These are phyloP conservation scores for Geoglossum glabrum DNA, from an alignment of 495 filamentous ascomycete genomes.

Conservation along the genomic window DNA sequence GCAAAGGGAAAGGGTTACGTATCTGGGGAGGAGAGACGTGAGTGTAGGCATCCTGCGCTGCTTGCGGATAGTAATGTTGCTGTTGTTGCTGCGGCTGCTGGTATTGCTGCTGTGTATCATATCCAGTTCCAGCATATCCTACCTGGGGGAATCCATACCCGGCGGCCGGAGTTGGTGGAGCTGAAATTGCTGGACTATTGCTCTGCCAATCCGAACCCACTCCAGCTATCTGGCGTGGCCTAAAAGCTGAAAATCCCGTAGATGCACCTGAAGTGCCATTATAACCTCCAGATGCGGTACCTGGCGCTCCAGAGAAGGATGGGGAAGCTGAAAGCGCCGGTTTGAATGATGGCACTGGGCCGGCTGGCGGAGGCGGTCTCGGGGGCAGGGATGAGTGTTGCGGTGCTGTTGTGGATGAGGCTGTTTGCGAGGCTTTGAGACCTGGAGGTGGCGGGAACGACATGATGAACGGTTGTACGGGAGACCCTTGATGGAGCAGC, in stretches of 20 bases:
- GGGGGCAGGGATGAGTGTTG: slow-evolving; percentile 58
- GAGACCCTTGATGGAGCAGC: slow-evolving; percentile 17
- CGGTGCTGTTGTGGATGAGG: slow-evolving; percentile 21
- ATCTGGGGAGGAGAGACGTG: slow-evolving; percentile 49
- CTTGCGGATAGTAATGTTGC: slow-evolving; percentile 29
- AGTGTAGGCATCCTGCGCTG: slow-evolving; percentile 22
- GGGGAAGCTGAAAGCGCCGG: slow-evolving; percentile 31
- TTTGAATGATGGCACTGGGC: slow-evolving; percentile 34
- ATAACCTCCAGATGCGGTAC: slow-evolving; percentile 15
- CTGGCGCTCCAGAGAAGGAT: slow-evolving; percentile 20
- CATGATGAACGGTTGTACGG: slow-evolving; percentile 55
- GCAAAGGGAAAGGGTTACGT: slow-evolving; percentile 65
- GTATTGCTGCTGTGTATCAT: slow-evolving; percentile 27
- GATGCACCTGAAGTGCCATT: slow-evolving; percentile 20
- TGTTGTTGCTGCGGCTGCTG: slow-evolving; percentile 23
- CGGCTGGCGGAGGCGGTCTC: slow-evolving; percentile 51
- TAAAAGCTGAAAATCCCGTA: slow-evolving; percentile 34
- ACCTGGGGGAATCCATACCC: slow-evolving; percentile 3
- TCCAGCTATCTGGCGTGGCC: slow-evolving; percentile 39
- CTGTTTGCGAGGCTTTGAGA: slow-evolving; percentile 28
- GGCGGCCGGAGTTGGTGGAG: slow-evolving; percentile 20
- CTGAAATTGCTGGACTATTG: slow-evolving; percentile 24
- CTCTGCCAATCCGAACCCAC: slow-evolving; percentile 16
- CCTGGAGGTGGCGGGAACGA: slow-evolving; percentile 86
- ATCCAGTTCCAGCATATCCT: slow-evolving; percentile 12